phyloP scores from a whole-genome alignment of 164 flowering plant genomes.

The Nymphaea thermarum region DNA sequence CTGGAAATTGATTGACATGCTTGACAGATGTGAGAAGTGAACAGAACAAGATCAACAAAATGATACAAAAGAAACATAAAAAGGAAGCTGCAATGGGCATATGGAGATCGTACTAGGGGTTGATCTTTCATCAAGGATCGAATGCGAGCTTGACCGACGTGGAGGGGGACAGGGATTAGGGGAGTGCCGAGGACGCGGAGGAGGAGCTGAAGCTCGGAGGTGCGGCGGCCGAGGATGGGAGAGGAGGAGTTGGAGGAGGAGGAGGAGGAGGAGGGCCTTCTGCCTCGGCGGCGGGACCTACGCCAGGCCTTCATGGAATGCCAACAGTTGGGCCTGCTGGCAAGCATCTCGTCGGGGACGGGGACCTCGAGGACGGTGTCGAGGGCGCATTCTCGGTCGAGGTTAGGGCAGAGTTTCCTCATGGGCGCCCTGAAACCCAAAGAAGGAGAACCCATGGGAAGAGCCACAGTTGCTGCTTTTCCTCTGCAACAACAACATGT shows the following conservation, averaged over 20 bases:
- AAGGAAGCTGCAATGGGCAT: neutral
- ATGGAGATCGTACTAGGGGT: conserved; percentile 25
- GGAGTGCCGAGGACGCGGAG: conserved; percentile 87
- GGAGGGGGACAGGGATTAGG: conserved; percentile 57
- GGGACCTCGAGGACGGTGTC: conserved; percentile 95
- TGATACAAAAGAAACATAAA: no score
- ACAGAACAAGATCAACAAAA: neutral
- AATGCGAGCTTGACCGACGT: conserved; percentile 15
- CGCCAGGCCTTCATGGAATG: conserved; percentile 66
- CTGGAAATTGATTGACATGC: neutral
- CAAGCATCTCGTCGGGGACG: conserved; percentile 74
- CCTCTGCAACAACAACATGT: neutral
- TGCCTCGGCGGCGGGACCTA: conserved; percentile 11
- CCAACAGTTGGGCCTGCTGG: conserved; percentile 34
- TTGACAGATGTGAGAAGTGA: neutral
- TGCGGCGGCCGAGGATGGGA: conserved; percentile 24
- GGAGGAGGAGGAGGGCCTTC: conserved; percentile 30
- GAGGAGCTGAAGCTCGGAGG: conserved; percentile 61
- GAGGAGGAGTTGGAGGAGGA: conserved; percentile 44
- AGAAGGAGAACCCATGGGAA: neutral
- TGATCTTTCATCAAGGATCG: conserved; percentile 50
- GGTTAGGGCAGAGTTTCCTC: conserved; percentile 88
- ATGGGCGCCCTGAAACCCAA: conserved; percentile 13
- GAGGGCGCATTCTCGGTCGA: conserved; percentile 64
- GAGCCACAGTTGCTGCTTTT: neutral